Evolutionary conservation across 2,329 filamentous ascomycete genomes (phyloP).

Genomic region (Penicillium brasilianum): DNA sequence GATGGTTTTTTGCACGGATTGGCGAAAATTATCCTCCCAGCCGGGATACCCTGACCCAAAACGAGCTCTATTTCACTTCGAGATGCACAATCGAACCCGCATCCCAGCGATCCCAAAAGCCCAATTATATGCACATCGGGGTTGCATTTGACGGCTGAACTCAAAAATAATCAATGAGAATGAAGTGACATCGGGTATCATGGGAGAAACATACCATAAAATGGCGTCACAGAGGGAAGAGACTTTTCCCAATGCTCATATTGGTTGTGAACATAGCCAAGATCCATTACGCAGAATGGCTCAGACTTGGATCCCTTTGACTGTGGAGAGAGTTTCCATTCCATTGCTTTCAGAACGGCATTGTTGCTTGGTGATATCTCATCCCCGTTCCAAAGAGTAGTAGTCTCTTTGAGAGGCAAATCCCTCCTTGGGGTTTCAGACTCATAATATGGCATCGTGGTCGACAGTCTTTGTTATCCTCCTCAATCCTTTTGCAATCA

Average conservation of each 20-base stretch:
- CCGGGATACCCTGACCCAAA: not conserved
- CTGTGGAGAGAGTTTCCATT: not conserved
- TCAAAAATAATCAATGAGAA: not conserved
- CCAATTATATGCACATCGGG: not conserved
- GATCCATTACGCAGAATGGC: conserved; percentile 4
- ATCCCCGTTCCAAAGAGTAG: not conserved
- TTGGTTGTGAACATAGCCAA: not conserved
- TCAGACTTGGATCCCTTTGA: not conserved
- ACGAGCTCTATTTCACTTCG: not conserved
- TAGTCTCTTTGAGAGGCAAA: too few relatives aligned
- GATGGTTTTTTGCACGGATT: conserved; percentile 3
- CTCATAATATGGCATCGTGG: too few relatives aligned
- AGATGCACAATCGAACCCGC: not conserved
- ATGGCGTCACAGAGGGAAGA: not conserved
- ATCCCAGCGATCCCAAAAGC: not conserved
- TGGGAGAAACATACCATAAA: not conserved
- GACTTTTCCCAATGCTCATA: not conserved
- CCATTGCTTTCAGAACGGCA: not conserved
- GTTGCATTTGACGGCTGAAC: conserved; percentile 1
- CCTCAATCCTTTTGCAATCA: too few relatives aligned
- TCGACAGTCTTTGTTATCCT: too few relatives aligned
- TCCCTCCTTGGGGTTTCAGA: too few relatives aligned
- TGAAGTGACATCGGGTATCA: not conserved
- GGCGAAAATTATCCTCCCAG: not conserved
- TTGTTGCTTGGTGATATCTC: not conserved